Percentiles rank a stretch among this genome's conserved stretches.
Conservation (phyloP, 2,329 filamentous ascomycete species). For the Scedosporium dehoogii region DNA sequence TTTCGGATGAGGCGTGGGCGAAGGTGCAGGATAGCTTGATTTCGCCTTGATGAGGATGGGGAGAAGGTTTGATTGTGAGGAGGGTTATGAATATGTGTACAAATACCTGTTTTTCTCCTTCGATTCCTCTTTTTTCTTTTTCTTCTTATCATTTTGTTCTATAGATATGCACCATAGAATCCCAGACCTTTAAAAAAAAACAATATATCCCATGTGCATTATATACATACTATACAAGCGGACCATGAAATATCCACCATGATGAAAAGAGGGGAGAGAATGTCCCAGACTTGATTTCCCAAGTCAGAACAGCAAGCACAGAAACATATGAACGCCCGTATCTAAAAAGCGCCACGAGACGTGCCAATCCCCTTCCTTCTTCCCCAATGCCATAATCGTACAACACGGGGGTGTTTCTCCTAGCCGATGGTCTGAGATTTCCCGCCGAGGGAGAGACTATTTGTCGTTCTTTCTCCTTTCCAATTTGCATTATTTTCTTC, state of each 20-base stretch:
- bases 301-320: too few relatives aligned
- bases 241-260: background rate
- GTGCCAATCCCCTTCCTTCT: background rate
- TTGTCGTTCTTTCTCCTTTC: too few relatives aligned
- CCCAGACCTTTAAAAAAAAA: background rate
- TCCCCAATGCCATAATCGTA: background rate
- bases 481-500: too few relatives aligned
- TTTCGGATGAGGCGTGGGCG: constrained; percentile 37
- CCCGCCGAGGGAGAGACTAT: too few relatives aligned
- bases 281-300: background rate
- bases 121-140: background rate
- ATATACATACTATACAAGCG: background rate
- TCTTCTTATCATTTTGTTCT: background rate
- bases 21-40: constrained; percentile 31
- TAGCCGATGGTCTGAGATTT: constrained; percentile 10
- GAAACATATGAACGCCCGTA: constrained; percentile 2
- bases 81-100: background rate
- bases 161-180: background rate
- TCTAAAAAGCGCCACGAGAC: background rate
- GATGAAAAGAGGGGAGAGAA: background rate
- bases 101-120: background rate
- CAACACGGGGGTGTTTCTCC: constrained; percentile 7
- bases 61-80: background rate
- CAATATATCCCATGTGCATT: background rate
- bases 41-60: background rate